Evolutionary conservation across 768 basidiomycete genomes (phyloP), one percentile per base, ranked within the genome.

Genomic region (Rhizopogon vesiculosus): DNA sequence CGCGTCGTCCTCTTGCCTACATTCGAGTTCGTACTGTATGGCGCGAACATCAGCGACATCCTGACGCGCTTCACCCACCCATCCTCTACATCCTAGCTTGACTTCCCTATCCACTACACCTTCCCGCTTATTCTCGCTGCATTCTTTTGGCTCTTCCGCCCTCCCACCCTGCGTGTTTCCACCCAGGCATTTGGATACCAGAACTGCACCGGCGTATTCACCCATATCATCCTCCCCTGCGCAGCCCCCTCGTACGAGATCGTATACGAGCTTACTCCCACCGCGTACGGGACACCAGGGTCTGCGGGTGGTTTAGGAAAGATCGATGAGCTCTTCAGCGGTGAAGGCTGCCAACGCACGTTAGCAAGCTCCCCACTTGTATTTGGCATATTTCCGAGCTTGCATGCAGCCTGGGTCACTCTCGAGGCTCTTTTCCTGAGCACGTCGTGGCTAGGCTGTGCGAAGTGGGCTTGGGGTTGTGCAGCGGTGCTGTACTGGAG

Each of bases 171-270:
- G 8, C 88, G 88, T 64, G 83, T 89, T 51, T 99, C 89, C 86
- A 92, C 82, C 0, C 79, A 83, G 52, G 86, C 86, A 0, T 95
- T 98, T 65, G 97, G 97, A 0, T 97, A 91, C 73, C 84, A 98
- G 83, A 98, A 93, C 73, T 76, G 95, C 53, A 72, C 80, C 10
- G 95, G 94, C 1, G 97, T 98, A 35, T 70, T 94, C 64, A 80
- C 85, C 56, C 96, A 98, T 68, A 86, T 97, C 65, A 64, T 91
- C 38, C 79, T 98, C 56, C 97, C 96, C 0, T 97, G 94, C 64
- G 86, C 96, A 1, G 87, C 97, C 1, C 97, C 97, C 6, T 89
- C 96, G 97, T 99, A 98, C 72, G 96, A 98, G 66, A 81, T 98
- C 63, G 92, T 97, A 61, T 87, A 98, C n/a, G 97, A 96, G 1